Conservation (phyloP, 108 stramenopile species). For the Nannochloropsis salina region DNA sequence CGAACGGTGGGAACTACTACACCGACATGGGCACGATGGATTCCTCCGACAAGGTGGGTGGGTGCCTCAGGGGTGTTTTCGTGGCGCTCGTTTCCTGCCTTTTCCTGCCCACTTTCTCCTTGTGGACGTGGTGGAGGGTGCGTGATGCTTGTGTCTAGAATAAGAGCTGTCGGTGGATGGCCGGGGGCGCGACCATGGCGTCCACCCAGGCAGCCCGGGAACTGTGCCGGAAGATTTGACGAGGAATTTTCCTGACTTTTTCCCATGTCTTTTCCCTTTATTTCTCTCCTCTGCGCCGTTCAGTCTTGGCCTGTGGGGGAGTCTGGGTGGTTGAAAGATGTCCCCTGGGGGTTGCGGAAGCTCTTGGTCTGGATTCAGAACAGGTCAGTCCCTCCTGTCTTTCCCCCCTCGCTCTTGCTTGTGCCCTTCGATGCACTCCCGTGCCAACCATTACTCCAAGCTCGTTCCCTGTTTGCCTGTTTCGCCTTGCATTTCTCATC, state of each 20-base stretch:
- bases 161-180: too few species aligned
- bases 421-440: not conserved
- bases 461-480: not conserved
- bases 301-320: not conserved
- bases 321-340: slow-evolving; percentile 18
- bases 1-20: not conserved
- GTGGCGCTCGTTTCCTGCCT: not conserved
- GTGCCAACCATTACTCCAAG: not conserved
- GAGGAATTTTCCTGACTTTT: too few species aligned
- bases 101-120: not conserved
- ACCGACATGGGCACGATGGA: not conserved
- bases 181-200: too few species aligned
- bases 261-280: not conserved
- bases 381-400: slow-evolving; percentile 36
- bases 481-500: not conserved
- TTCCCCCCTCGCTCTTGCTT: not conserved
- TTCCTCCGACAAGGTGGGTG: not conserved
- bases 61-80: too few species aligned
- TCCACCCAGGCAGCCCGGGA: too few species aligned
- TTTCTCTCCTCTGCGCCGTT: not conserved
- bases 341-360: slow-evolving; percentile 51
- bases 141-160: too few species aligned
- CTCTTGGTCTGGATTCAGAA: slow-evolving; percentile 46
- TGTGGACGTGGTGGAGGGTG: too few species aligned
- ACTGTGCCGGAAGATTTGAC: too few species aligned